Evolutionary conservation across 495 filamentous ascomycete genomes (phyloP), one percentile per base, ranked within the genome.

Genomic region (Astrothelium subdiscretum): DNA sequence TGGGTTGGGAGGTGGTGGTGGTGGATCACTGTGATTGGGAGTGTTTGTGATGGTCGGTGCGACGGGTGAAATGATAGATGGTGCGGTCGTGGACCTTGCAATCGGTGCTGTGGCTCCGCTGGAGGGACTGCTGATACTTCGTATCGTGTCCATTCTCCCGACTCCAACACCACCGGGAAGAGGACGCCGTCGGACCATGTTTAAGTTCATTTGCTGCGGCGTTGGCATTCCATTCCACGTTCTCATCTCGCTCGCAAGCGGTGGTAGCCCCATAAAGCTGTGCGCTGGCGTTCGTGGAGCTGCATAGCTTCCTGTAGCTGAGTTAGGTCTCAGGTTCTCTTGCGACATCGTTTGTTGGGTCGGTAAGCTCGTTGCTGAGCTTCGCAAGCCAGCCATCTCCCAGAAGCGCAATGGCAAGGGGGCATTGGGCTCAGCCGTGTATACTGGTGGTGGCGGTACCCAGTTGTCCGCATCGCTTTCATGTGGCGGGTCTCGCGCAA

Each of bases 391-490:
- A 26, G 67, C 67, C 62, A 69, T 62, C 10, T 63, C 67, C 24
- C 67, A 60, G 31, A 64, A 69, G 6, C 65, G 65, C n/a, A 65
- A 61, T 22, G 67, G 67, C 18, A 69, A 54, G 12, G 67, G 67
- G 5, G 67, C 65, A 32, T 69, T 69, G 2, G 67, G 67, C 58
- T 69, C 67, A 44, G 66, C 67, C 29, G 65, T 67, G 29, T 69
- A 69, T 31, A 67, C 59, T 13, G 67, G 67, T 51, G 67, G 63
- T 24, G 67, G 64, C 32, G 66, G 57, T 40, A 68, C 66, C n/a
- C 35, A 44, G 5, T 62, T 61, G 38, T 43, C 64, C 29, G 64
- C 61, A 62, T 68, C 67, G 2, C 61, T 26, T 52, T 64, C 54
- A 64, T 65, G 40, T 66, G 67, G 38, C 57, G 62, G 27, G 59